Evolutionary conservation across 768 basidiomycete species (phyloP).

Genomic region (Suillus lakei): DNA sequence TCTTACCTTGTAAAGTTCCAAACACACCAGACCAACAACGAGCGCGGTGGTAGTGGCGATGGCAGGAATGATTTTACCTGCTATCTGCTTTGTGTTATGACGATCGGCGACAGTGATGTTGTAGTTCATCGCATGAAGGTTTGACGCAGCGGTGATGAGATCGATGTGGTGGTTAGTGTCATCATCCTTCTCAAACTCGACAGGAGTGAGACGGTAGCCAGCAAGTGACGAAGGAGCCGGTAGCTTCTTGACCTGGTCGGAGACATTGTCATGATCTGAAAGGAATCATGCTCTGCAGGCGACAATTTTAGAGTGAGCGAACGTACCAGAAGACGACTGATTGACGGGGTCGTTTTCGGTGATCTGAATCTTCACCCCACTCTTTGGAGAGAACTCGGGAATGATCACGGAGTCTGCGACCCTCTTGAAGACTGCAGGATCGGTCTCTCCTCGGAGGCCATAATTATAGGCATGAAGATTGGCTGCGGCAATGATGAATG

Average conservation of each 20-base stretch:
- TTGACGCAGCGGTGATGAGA: constrained; percentile 97
- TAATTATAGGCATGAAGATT: constrained; percentile 99
- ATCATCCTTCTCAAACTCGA: constrained; percentile 99
- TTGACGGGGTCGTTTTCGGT: constrained; percentile 90
- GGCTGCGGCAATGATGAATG: constrained; percentile 90
- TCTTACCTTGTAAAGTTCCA: constrained; percentile 97
- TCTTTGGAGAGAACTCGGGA: constrained; percentile 92
- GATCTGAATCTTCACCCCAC: constrained; percentile 91
- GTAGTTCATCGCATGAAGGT: constrained; percentile 96
- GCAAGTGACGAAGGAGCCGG: constrained; percentile 91
- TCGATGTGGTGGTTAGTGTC: constrained; percentile 98
- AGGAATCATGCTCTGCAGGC: constrained; percentile 11
- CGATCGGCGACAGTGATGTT: constrained; percentile 84
- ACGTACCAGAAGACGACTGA: constrained; percentile 43
- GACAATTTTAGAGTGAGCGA: background rate
- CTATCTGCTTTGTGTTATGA: constrained; percentile 96
- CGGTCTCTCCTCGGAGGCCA: constrained; percentile 88
- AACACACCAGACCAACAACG: constrained; percentile 92
- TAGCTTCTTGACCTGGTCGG: constrained; percentile 66
- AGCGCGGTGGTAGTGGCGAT: constrained; percentile 98
- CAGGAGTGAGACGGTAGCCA: constrained; percentile 94
- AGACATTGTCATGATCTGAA: constrained; percentile 54
- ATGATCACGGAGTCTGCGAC: constrained; percentile 83
- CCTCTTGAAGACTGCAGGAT: constrained; percentile 80
- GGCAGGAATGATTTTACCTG: constrained; percentile 98